Conservation (phyloP, 306 rosid genomes). For the Rosa multiflora region DNA sequence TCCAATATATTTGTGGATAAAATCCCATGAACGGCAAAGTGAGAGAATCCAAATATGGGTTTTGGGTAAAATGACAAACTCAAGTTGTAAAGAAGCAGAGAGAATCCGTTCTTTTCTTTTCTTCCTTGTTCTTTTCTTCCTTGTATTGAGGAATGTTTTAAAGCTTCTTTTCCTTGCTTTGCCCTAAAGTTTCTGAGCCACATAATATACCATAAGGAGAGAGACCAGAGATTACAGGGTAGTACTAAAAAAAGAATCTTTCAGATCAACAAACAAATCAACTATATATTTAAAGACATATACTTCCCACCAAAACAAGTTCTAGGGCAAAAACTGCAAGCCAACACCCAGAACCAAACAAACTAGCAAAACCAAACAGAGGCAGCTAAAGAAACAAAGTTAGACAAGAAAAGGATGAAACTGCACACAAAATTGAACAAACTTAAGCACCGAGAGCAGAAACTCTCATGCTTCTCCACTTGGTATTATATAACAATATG, state of each 20-base stretch:
- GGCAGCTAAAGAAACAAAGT: conserved; percentile 9
- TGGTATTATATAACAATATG: background rate
- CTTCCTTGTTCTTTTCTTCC: conserved; percentile 7
- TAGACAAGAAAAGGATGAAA: background rate
- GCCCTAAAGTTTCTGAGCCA: conserved; percentile 4
- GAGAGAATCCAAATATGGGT: background rate
- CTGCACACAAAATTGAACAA: background rate
- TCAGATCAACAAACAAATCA: background rate
- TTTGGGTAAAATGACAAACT: background rate
- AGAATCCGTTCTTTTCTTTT: background rate
- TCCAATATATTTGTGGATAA: background rate
- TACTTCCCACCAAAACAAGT: background rate
- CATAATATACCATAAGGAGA: background rate
- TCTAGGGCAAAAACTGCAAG: background rate
- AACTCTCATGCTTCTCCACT: background rate
- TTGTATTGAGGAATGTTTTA: conserved; percentile 8
- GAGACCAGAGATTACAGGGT: background rate
- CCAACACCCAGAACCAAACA: conserved; percentile 8
- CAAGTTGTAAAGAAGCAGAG: background rate
- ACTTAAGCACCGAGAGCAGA: background rate
- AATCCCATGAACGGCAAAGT: background rate
- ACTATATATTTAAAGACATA: background rate
- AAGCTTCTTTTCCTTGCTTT: background rate
- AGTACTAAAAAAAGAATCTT: background rate
- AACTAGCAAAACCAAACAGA: conserved; percentile 8